Evolutionary conservation across 1,139 yeast genomes (phyloP).

Genomic region (Komagataea norvegica): DNA sequence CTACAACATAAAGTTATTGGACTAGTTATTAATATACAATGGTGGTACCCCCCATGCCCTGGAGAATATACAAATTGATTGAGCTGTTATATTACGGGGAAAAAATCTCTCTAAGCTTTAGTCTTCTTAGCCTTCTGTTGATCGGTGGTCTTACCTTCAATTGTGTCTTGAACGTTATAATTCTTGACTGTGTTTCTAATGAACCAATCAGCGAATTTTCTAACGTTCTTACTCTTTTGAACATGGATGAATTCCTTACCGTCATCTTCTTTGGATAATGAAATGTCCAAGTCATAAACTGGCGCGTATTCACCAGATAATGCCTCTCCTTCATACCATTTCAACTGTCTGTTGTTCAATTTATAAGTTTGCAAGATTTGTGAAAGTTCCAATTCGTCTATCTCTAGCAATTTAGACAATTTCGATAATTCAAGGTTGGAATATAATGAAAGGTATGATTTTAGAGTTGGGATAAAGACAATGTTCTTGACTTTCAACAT

Average conservation of each 20-base stretch:
- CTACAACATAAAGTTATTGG: too few relatives aligned
- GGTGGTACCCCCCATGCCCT: too few relatives aligned
- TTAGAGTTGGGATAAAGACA: constrained; percentile 37
- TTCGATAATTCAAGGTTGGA: constrained; percentile 42
- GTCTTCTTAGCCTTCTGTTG: constrained; percentile 6
- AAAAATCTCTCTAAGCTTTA: not conserved
- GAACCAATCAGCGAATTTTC: constrained; percentile 47
- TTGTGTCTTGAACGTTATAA: constrained; percentile 38
- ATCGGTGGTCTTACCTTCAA: constrained; percentile 25
- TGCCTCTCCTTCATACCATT: constrained; percentile 39
- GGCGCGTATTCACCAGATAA: constrained; percentile 37
- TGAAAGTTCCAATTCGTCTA: constrained; percentile 28
- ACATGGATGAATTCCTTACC: constrained; percentile 34
- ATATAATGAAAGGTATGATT: constrained; percentile 41
- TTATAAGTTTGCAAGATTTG: constrained; percentile 37
- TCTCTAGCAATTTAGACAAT: constrained; percentile 38
- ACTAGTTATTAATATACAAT: not conserved
- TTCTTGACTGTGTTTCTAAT: constrained; percentile 42
- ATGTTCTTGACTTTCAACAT: constrained; percentile 37
- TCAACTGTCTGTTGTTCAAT: constrained; percentile 40
- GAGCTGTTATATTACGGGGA: too few relatives aligned
- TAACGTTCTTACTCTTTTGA: constrained; percentile 39
- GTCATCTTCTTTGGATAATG: constrained; percentile 34
- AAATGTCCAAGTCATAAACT: constrained; percentile 41
- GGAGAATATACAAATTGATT: too few relatives aligned